A percentile compares a stretch with the other conserved stretches of the same genome.
Evolutionary conservation across 495 filamentous ascomycete species (phyloP).

Genomic region (Aspergillus bridgeri): DNA sequence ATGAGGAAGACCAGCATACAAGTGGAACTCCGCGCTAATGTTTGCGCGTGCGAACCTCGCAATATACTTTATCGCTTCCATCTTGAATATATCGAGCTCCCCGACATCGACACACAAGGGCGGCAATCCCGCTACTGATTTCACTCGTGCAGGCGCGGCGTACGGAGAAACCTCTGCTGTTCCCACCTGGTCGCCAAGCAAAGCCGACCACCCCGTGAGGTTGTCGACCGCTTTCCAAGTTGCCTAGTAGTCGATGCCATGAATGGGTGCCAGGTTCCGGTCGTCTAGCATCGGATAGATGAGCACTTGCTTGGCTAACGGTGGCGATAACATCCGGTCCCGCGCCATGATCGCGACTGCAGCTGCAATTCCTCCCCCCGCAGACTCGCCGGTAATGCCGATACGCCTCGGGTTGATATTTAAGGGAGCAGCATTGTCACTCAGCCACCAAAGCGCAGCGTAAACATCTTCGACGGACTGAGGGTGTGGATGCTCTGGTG

Average conservation of each 20-base stretch:
- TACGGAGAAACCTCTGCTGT: constrained; percentile 8
- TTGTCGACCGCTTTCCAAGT: constrained; percentile 20
- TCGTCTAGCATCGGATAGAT: constrained; percentile 47
- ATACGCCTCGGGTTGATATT: constrained; percentile 52
- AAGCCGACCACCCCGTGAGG: constrained; percentile 4
- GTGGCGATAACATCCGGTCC: constrained; percentile 30
- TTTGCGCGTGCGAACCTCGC: too few relatives aligned
- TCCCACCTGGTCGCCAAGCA: constrained; percentile 1
- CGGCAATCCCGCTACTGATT: constrained; percentile 18
- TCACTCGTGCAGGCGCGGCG: constrained; percentile 15
- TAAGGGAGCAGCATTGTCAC: constrained; percentile 26
- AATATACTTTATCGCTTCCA: too few relatives aligned
- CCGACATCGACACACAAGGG: constrained; percentile 25
- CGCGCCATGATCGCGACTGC: constrained; percentile 36
- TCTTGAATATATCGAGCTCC: too few relatives aligned
- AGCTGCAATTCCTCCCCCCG: constrained; percentile 52
- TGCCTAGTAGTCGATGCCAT: constrained; percentile 8
- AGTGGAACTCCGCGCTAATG: too few relatives aligned
- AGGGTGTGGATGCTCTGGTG: constrained; percentile 29
- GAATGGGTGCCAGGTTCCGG: constrained; percentile 8
- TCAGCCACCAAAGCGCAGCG: constrained; percentile 37
- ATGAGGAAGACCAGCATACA: too few relatives aligned
- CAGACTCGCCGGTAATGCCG: constrained; percentile 51
- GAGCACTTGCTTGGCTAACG: constrained; percentile 38
- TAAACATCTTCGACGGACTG: constrained; percentile 31